Conservation (phyloP, 441 rosid genomes). For the Adansonia rubrostipa region DNA sequence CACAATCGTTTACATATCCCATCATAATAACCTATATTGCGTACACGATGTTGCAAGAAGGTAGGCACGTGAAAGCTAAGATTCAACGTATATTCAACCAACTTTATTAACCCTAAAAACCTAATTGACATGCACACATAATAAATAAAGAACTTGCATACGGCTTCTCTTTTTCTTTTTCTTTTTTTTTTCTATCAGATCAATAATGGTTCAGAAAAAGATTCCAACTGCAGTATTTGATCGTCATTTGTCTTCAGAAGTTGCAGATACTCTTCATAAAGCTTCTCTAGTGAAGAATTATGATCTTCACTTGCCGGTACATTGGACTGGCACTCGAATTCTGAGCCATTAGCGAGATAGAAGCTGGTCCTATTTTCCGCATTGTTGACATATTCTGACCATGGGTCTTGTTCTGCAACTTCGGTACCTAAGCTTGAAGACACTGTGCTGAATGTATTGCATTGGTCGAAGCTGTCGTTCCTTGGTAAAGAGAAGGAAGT, state of each 20-base stretch:
- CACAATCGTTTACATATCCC: too few species aligned
- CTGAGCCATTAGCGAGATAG: slow-evolving; percentile 24
- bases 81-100: not conserved
- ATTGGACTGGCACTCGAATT: slow-evolving; percentile 35
- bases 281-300: slow-evolving; percentile 38
- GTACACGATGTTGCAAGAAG: not conserved
- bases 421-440: slow-evolving; percentile 29
- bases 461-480: slow-evolving; percentile 41
- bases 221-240: slow-evolving; percentile 29
- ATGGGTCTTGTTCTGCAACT: not conserved
- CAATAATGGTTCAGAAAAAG: slow-evolving; percentile 44
- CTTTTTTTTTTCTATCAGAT: not conserved
- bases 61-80: slow-evolving; percentile 27
- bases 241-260: slow-evolving; percentile 43
- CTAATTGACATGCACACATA: not conserved
- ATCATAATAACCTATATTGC: too few species aligned
- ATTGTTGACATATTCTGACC: slow-evolving; percentile 15
- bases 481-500: slow-evolving; percentile 37
- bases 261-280: slow-evolving; percentile 54
- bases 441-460: slow-evolving; percentile 11
- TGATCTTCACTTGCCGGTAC: slow-evolving; percentile 14
- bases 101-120: slow-evolving; percentile 15
- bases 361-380: slow-evolving; percentile 22
- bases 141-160: not conserved
- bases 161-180: not conserved